These are phyloP conservation scores for Cercospora sesami DNA, from an alignment of 2,329 filamentous ascomycete species.

Conservation along the genomic window DNA sequence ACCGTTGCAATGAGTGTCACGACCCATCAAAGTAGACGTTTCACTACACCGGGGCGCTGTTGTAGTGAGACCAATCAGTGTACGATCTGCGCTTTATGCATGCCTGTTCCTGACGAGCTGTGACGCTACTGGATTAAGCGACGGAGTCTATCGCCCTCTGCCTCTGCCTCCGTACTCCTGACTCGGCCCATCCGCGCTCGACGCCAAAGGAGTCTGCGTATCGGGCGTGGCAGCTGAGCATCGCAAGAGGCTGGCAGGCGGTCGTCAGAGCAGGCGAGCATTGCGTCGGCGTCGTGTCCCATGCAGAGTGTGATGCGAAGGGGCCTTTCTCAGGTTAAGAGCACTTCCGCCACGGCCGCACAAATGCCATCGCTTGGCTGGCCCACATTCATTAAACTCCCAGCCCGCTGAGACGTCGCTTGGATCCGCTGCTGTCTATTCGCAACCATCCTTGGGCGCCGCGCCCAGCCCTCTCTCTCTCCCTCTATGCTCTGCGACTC, in stretches of 20 bases:
- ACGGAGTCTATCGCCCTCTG: neutral
- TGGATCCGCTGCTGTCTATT: slow-evolving; percentile 4
- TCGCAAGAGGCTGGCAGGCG: neutral
- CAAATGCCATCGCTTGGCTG: slow-evolving; percentile 1
- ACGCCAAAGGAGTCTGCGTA: neutral
- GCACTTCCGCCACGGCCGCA: neutral
- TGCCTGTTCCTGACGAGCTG: slow-evolving; percentile 3
- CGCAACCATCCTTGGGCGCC: neutral
- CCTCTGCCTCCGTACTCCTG: neutral
- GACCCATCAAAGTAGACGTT: neutral
- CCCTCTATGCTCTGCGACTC: neutral
- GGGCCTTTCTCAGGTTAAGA: neutral
- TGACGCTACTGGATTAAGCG: neutral
- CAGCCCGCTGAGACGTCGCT: neutral
- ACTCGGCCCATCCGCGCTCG: neutral
- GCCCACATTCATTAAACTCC: slow-evolving; percentile 5
- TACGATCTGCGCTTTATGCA: neutral
- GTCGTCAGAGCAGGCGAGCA: neutral
- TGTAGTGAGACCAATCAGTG: neutral
- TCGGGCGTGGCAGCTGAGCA: neutral
- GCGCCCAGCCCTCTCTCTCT: slow-evolving; percentile 1
- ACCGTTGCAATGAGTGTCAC: neutral
- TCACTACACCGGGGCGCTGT: neutral
- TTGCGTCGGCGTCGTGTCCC: neutral
- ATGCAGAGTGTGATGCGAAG: neutral